Percentiles rank a stretch among this genome's conserved stretches.
phyloP scores from a whole-genome alignment of 345 rosid genomes.

The Alliaria petiolata region DNA sequence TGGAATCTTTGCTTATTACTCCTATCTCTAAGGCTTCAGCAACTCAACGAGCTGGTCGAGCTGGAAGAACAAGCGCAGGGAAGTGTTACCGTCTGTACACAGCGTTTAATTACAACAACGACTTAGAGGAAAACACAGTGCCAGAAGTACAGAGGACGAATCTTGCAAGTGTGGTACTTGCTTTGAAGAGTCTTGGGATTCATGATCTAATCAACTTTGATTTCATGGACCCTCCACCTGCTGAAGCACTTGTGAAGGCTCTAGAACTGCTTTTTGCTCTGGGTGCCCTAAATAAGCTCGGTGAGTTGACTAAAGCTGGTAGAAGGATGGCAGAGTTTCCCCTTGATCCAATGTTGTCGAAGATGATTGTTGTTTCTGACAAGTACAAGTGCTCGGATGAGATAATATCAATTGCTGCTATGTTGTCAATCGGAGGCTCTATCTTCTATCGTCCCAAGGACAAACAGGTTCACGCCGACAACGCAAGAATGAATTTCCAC shows the following conservation, averaged over 20 bases:
- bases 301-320: constrained; percentile 94
- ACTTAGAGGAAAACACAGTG: constrained; percentile 85
- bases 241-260: constrained; percentile 91
- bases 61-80: constrained; percentile 98
- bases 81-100: constrained; percentile 89
- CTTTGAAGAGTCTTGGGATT: constrained; percentile 96
- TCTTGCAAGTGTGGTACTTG: constrained; percentile 90
- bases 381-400: constrained; percentile 90
- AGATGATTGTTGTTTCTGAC: constrained; percentile 92
- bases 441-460: constrained; percentile 97
- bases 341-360: constrained; percentile 88
- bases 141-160: constrained; percentile 97
- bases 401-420: constrained; percentile 78
- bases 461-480: constrained; percentile 97
- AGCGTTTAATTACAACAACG: constrained; percentile 69
- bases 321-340: constrained; percentile 98
- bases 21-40: constrained; percentile 98
- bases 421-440: constrained; percentile 94
- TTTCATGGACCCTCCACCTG: constrained; percentile 98
- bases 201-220: constrained; percentile 88
- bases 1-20: constrained; percentile 88
- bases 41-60: constrained; percentile 90
- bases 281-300: constrained; percentile 85
- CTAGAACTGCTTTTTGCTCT: constrained; percentile 80
- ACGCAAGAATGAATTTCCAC: constrained; percentile 92